Conservation (phyloP, 192 early-diverging fungal genomes). For the Podila minutissima region DNA sequence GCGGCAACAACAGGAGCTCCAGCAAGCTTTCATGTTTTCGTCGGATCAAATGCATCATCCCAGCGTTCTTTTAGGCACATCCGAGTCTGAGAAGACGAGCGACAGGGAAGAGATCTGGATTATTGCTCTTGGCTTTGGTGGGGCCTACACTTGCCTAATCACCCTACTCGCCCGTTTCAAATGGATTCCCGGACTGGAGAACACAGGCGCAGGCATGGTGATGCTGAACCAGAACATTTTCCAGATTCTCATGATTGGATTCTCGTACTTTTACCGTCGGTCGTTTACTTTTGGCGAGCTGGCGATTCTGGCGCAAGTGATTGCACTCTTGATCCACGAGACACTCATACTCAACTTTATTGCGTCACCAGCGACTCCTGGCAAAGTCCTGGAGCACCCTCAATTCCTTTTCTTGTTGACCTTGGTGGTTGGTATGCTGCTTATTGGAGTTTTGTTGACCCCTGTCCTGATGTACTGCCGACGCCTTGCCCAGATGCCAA, state of each 20-base stretch:
- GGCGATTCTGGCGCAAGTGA: constrained; percentile 65
- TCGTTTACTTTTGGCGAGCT: constrained; percentile 78
- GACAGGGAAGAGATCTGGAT: constrained; percentile 53
- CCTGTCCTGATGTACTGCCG: constrained; percentile 65
- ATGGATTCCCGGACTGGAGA: constrained; percentile 37
- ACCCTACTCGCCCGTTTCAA: constrained; percentile 34
- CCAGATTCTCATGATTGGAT: constrained; percentile 44
- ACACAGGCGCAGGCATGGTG: constrained; percentile 37
- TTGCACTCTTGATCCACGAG: constrained; percentile 59
- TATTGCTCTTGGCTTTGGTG: constrained; percentile 42
- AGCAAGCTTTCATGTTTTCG: constrained; percentile 40
- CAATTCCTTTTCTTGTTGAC: constrained; percentile 64
- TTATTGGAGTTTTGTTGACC: constrained; percentile 65
- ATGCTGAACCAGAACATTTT: constrained; percentile 52
- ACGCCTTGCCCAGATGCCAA: constrained; percentile 56
- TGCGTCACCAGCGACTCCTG: not conserved
- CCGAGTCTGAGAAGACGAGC: constrained; percentile 34
- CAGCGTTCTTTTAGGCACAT: constrained; percentile 27
- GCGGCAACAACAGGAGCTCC: constrained; percentile 24
- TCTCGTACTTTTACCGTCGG: constrained; percentile 50
- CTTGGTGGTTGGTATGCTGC: constrained; percentile 73
- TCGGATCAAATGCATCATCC: constrained; percentile 42
- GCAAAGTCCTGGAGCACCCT: constrained; percentile 39
- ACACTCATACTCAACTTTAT: constrained; percentile 32
- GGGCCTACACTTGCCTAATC: constrained; percentile 26